Conservation (phyloP, 257 asterid genomes). For the Ballota nigra region DNA sequence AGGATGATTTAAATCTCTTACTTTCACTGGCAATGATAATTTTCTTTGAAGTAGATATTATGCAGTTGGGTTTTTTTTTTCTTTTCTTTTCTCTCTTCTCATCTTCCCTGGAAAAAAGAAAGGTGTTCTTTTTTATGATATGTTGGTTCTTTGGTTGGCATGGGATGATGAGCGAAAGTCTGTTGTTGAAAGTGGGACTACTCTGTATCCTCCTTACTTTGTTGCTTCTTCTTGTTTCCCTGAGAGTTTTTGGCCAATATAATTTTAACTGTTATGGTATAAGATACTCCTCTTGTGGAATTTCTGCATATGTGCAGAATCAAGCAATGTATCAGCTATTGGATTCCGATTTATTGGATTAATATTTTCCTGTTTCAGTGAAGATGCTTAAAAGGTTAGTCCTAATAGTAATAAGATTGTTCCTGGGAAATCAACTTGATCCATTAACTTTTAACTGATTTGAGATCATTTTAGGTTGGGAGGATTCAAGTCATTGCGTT, state of each 20-base stretch:
- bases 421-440: constrained; percentile 11
- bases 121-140: background rate
- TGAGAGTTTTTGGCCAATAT: background rate
- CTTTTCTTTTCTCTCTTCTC: background rate
- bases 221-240: background rate
- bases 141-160: too few relatives aligned
- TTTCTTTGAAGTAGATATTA: background rate
- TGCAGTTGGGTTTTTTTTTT: too few relatives aligned
- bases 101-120: background rate
- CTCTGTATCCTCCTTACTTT: too few relatives aligned
- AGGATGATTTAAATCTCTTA: background rate
- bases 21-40: background rate
- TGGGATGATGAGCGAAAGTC: too few relatives aligned
- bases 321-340: constrained; percentile 98
- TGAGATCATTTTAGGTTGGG: constrained; percentile 63
- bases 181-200: too few relatives aligned
- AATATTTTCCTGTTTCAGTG: constrained; percentile 98
- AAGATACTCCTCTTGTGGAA: too few relatives aligned
- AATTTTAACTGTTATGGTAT: background rate
- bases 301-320: constrained; percentile 81
- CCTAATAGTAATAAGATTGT: constrained; percentile 5
- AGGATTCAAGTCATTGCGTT: constrained; percentile 94
- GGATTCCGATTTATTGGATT: constrained; percentile 98
- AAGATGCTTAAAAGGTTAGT: constrained; percentile 93
- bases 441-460: constrained; percentile 17